Base-by-base conservation (phyloP, 2,329 filamentous ascomycete genomes). In the Chrysosporium keratinophilum region DNA sequence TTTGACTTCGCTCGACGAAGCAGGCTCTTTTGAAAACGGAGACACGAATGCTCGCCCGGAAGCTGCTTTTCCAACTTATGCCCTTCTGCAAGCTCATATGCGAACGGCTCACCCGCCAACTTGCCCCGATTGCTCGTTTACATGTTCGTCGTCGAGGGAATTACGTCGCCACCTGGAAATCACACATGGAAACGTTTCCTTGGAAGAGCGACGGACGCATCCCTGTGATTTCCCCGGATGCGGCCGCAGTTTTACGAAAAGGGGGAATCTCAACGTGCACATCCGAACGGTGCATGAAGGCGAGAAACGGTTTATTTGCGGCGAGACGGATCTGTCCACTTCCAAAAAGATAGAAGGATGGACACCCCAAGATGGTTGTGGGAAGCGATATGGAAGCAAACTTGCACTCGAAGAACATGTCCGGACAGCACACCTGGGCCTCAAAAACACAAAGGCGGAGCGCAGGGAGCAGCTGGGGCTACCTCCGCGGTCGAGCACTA, bases 341-440 rank as follows among this genome's bases (percentile, higher is more conserved):
- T 76, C 73, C n/a, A 74, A 74, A 6, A 81, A 80, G 43, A 71
- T 93, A 1, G 69, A 72, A 9, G 74, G 69, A 5, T 95, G 88
- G 85, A 74, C 79, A 54, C 78, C 76, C 19, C 70, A 76, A 9
- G 76, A 82, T 49, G 87, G 84, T 14, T 97, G 91, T 64, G 86
- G 84, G 1, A 79, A 82, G 57, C 78, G 78, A 35, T 93, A 94
- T 63, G 79, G 80, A 55, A 86, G 84, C 57, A 95, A 94, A 67
- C 78, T 81, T 15, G 82, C 82, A 31, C 77, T 96, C 0, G 86
- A 91, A 67, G 85, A 93, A 60, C 91, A 97, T 65, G 78, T 96
- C 43, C 83, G 87, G 17, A 88, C 85, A 46, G 79, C 87, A 19
- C 91, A 97, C 66, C 74, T 95, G 23, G 81, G 83, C n/a, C 71